phyloP scores from a whole-genome alignment of 2,329 filamentous ascomycete species.

The Exophiala dermatitidis region DNA sequence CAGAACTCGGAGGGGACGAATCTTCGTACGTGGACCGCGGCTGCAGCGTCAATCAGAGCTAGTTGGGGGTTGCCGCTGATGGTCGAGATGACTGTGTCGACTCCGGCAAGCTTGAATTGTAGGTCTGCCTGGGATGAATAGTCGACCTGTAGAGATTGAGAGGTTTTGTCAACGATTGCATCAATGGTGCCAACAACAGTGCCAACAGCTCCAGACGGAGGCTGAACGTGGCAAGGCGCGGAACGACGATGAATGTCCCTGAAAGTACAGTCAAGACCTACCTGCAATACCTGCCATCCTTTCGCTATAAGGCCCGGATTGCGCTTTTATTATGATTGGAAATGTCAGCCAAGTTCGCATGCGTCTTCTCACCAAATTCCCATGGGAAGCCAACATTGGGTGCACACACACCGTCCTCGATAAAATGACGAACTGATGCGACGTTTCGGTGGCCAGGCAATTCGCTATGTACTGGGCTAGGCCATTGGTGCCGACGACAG shows the following conservation, averaged over 20 bases:
- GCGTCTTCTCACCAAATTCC: no score
- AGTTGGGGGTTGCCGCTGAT: constrained; percentile 60
- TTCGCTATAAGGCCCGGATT: constrained; percentile 34
- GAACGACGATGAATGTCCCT: background rate
- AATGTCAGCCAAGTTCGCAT: no score
- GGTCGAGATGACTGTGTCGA: constrained; percentile 69
- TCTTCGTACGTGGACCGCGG: constrained; percentile 55
- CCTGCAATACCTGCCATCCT: constrained; percentile 56
- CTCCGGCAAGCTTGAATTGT: constrained; percentile 59
- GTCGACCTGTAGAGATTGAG: constrained; percentile 43
- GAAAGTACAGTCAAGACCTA: constrained; percentile 4
- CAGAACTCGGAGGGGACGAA: constrained; percentile 74
- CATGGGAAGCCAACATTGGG: no score
- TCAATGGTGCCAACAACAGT: no score
- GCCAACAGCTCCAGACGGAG: no score
- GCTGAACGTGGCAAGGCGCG: no score
- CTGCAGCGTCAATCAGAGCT: constrained; percentile 64
- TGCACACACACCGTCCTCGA: constrained; percentile 44
- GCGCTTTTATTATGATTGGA: constrained; percentile 25
- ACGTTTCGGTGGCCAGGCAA: constrained; percentile 54
- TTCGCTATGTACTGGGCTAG: constrained; percentile 53
- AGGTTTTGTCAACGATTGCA: no score
- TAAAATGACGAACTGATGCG: constrained; percentile 63
- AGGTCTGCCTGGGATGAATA: constrained; percentile 55
- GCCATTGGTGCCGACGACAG: constrained; percentile 55